Evolutionary conservation across 345 rosid species (phyloP).

Genomic region (Hibiscus trionum): DNA sequence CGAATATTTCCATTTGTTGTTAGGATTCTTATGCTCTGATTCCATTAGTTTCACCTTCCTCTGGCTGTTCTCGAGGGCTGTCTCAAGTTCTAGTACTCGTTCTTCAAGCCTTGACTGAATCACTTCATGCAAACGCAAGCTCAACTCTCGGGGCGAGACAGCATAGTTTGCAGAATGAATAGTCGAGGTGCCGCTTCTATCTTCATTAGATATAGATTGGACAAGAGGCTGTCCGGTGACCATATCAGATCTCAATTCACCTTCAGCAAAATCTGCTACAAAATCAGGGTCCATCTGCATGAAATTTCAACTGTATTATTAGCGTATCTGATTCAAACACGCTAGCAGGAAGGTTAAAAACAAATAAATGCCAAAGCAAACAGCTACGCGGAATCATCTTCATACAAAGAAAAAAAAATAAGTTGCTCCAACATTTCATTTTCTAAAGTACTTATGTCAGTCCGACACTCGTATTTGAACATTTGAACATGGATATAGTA

Average conservation of each 20-base stretch:
- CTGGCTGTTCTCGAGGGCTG: conserved; percentile 66
- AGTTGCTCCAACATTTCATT: neutral
- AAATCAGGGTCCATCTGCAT: conserved; percentile 58
- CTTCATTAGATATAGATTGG: conserved; percentile 37
- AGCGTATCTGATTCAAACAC: neutral
- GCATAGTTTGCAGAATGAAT: conserved; percentile 45
- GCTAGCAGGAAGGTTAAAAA: neutral
- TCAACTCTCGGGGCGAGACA: conserved; percentile 72
- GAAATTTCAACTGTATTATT: conserved; percentile 8
- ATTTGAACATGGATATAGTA: neutral
- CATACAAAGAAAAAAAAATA: neutral
- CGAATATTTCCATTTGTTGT: conserved; percentile 20
- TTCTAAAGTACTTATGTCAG: neutral
- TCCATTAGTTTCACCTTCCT: conserved; percentile 50
- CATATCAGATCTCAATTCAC: conserved; percentile 42
- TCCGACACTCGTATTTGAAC: neutral
- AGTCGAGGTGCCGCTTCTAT: conserved; percentile 48
- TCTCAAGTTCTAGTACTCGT: conserved; percentile 62
- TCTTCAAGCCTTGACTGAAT: conserved; percentile 59
- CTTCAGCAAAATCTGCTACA: conserved; percentile 52
- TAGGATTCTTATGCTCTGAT: conserved; percentile 26
- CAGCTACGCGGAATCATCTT: neutral
- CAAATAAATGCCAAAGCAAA: neutral
- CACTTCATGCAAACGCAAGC: conserved; percentile 61
- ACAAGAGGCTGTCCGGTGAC: conserved; percentile 20